Base-by-base conservation (phyloP, 1,139 yeast genomes). In the Pichia cactophila region DNA sequence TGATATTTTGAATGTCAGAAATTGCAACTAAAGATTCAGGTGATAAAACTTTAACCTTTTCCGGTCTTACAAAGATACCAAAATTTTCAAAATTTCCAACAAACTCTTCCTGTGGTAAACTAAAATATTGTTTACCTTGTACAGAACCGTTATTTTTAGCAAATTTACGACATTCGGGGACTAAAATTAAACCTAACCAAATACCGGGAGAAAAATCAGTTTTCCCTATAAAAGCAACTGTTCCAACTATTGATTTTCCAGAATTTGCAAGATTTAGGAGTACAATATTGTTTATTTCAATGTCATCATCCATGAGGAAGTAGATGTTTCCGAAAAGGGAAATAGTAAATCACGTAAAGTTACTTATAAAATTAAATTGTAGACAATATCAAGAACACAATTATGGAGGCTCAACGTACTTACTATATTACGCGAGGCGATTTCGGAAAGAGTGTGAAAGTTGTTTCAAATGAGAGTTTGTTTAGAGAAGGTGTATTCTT, bases 141-240 rank as follows among this genome's bases (percentile, higher is more conserved):
- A 89, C 78, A 1, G 82, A 68, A 0, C 97, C 97, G 59, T 89
- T 78, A 59, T 90, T 88, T 64, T 83, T 86, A 1, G 97, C 97
- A 0, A 61, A 61, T 0, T 84, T 75, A 4, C 43, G 38, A 28
- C 46, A 56, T 16, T 47, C 56, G 14, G 69, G 68, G 33, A 77
- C 79, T 37, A 88, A 71, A 58, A 83, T 88, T 4, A 90, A 72
- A 0, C 97, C 97, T 12, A 82, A 71, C 97, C 97, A 90, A 1
- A 57, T 59, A 0, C 88, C 89, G 0, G 74, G 68, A 3, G 86
- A 81, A 66, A 83, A 83, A 45, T 74, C 58, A 0, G 87, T 79
- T 26, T 59, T 51, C 0, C 88, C 89, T 3, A 74, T 54, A 57
- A 62, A 82, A 45, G 74, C 64, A 1, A 82, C 71, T 0, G 61